phyloP scores from a whole-genome alignment of 495 filamentous ascomycete species.

The Penicillium cinerascens region DNA sequence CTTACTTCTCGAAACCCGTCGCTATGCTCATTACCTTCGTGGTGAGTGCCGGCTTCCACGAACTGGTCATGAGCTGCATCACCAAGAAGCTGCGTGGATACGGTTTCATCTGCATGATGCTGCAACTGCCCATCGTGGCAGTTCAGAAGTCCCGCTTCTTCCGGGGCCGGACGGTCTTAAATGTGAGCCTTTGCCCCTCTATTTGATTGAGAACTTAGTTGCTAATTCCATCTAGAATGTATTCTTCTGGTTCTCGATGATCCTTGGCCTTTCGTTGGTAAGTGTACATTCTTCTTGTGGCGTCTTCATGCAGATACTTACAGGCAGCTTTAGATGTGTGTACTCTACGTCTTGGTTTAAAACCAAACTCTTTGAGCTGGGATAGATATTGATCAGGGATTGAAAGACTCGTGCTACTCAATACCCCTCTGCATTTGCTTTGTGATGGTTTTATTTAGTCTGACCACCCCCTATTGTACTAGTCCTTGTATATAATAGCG shows the following conservation, averaged over 20 bases:
- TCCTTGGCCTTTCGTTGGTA: constrained; percentile 82
- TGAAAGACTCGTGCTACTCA: not conserved
- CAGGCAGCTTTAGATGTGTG: constrained; percentile 44
- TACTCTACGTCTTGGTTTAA: constrained; percentile 54
- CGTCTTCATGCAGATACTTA: not conserved
- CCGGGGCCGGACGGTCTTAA: constrained; percentile 68
- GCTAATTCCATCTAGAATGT: constrained; percentile 53
- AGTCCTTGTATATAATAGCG: not conserved
- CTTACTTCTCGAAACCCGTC: constrained; percentile 68
- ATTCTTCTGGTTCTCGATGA: constrained; percentile 95
- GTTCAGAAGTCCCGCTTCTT: constrained; percentile 79
- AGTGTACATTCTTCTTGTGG: constrained; percentile 25
- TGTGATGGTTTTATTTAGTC: not conserved
- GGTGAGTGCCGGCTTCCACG: constrained; percentile 83
- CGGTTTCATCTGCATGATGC: constrained; percentile 91
- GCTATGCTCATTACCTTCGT: constrained; percentile 92
- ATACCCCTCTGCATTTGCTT: not conserved
- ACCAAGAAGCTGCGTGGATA: constrained; percentile 96
- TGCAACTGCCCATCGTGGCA: constrained; percentile 90
- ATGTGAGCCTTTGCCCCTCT: constrained; percentile 41
- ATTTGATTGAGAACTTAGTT: not conserved
- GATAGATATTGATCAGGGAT: not conserved
- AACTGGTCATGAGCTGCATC: constrained; percentile 96
- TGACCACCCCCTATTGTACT: not conserved
- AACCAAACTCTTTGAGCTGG: not conserved